phyloP scores from a whole-genome alignment of 768 basidiomycete species.

The Xanthoconium stramineum region DNA sequence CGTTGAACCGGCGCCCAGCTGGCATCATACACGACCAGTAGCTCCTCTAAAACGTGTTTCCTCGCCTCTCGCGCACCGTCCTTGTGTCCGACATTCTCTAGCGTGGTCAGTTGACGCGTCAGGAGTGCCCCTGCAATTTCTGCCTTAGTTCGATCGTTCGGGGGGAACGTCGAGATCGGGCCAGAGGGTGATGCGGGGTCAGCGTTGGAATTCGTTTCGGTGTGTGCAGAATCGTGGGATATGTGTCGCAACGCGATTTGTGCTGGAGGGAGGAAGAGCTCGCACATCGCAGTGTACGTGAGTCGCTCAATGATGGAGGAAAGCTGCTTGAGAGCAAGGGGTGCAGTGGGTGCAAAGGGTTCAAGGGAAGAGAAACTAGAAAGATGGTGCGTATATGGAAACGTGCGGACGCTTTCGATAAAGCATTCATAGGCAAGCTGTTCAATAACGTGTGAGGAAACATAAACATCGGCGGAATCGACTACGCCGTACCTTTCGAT shows the following conservation, averaged over 20 bases:
- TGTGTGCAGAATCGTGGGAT: neutral
- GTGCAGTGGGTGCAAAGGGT: constrained; percentile 38
- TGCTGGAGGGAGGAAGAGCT: constrained; percentile 52
- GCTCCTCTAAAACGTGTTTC: constrained; percentile 43
- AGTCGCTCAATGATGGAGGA: constrained; percentile 59
- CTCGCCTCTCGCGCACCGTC: constrained; percentile 45
- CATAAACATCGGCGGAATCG: neutral
- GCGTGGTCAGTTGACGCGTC: constrained; percentile 55
- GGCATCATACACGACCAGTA: constrained; percentile 47
- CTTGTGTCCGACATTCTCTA: constrained; percentile 58
- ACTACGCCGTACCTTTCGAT: constrained; percentile 58
- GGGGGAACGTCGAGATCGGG: constrained; percentile 15
- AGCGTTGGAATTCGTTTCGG: neutral
- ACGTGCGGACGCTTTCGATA: constrained; percentile 46
- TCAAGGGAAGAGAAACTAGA: constrained; percentile 15
- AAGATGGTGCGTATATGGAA: constrained; percentile 43
- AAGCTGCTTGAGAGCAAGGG: constrained; percentile 50
- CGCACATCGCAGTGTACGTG: constrained; percentile 64
- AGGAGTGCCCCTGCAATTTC: constrained; percentile 52
- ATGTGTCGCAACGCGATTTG: constrained; percentile 45
- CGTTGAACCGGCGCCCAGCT: constrained; percentile 53
- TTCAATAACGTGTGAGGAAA: neutral
- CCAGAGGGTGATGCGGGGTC: neutral
- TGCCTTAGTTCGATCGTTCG: constrained; percentile 9
- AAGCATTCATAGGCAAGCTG: constrained; percentile 65